Percentiles rank a stretch among this genome's conserved stretches.
These are phyloP conservation scores for Cocos nucifera DNA, from an alignment of 176 grass and related monocot species.

Conservation along the genomic window DNA sequence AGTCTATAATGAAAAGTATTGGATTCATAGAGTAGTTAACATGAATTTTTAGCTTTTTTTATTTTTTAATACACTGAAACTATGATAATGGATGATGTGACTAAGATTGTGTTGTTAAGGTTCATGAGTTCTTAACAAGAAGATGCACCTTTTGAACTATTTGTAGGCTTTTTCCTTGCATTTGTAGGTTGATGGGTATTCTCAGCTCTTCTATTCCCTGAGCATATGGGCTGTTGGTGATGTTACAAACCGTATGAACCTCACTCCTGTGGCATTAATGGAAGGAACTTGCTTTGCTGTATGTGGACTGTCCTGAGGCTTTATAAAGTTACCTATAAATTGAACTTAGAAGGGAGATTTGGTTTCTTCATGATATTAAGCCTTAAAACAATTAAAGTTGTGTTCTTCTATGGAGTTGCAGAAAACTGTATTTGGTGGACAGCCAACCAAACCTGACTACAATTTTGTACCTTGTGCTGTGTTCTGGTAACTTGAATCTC, in stretches of 20 bases:
- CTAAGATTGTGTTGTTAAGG: too few relatives aligned
- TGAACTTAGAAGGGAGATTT: constrained; percentile 1
- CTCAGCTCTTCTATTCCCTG: constrained; percentile 50
- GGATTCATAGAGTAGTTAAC: too few relatives aligned
- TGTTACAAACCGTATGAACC: constrained; percentile 91
- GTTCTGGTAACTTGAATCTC: constrained; percentile 46
- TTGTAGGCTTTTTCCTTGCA: not conserved
- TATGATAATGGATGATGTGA: too few relatives aligned
- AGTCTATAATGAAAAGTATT: too few relatives aligned
- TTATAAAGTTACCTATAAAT: not conserved
- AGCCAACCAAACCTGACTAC: constrained; percentile 75
- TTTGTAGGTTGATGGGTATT: constrained; percentile 93
- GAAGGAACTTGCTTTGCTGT: constrained; percentile 95
- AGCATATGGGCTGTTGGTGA: constrained; percentile 96
- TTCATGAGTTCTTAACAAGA: too few relatives aligned
- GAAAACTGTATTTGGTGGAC: constrained; percentile 95
- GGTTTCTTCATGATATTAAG: not conserved
- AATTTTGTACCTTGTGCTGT: constrained; percentile 84
- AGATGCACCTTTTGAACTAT: not conserved
- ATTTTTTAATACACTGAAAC: too few relatives aligned
- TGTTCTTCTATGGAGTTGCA: constrained; percentile 27
- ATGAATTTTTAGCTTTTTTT: too few relatives aligned
- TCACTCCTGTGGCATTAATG: constrained; percentile 95
- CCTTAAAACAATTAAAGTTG: constrained; percentile 13
- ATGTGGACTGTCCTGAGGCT: constrained; percentile 20